phyloP scores from a whole-genome alignment of 2,329 filamentous ascomycete species.

The Phialophora verrucosa region DNA sequence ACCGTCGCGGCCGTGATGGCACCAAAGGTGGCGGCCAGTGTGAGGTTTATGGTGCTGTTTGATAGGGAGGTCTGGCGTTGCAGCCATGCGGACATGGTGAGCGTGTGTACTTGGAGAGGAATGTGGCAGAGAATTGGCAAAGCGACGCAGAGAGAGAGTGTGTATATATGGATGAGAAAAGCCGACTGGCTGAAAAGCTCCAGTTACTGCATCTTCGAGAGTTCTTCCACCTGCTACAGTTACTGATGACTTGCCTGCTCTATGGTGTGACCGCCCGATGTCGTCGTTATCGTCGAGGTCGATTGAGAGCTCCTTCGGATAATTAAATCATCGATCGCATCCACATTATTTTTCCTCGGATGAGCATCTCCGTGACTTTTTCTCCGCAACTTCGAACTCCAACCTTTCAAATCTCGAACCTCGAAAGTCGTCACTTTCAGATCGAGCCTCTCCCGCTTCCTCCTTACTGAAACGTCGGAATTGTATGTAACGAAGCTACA shows the following conservation, averaged over 20 bases:
- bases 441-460: too few species aligned
- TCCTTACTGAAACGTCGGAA: neutral
- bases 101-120: neutral
- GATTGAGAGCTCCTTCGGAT: neutral
- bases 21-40: conserved; percentile 50
- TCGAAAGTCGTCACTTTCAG: neutral
- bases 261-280: neutral
- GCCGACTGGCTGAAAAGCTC: neutral
- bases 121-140: neutral
- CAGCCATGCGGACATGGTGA: conserved; percentile 35
- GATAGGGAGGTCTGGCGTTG: conserved; percentile 30
- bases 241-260: neutral
- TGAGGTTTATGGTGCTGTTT: conserved; percentile 29
- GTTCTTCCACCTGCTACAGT: neutral
- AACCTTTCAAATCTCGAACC: neutral
- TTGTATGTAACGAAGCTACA: neutral
- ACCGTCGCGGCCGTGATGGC: conserved; percentile 51
- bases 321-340: neutral
- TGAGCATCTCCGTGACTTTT: neutral
- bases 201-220: neutral
- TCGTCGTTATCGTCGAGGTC: neutral
- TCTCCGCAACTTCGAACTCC: conserved; percentile 8
- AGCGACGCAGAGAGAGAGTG: neutral
- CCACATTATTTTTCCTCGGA: neutral
- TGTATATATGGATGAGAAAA: neutral